Base-by-base conservation (phyloP, 805 yeast genomes). In the Sugiyamaella mastotermitis region DNA sequence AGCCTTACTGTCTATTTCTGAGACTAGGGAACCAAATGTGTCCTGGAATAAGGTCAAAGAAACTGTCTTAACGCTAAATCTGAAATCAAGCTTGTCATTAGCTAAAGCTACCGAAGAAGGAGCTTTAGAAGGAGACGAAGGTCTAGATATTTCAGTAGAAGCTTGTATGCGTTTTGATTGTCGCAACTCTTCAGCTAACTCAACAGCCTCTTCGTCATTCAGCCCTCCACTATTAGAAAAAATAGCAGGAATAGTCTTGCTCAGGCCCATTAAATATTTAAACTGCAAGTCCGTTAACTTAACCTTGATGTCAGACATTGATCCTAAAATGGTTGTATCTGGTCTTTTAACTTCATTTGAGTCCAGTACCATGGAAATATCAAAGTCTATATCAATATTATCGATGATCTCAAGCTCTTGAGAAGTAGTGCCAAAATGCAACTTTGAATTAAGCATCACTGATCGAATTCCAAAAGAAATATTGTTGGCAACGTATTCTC, bases 211-310 rank as follows among this genome's bases (percentile, higher is more conserved):
- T 38, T 71, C 86, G 11, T 67, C 70, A 40, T 72, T 78, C 24
- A 80, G 64, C 19, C 68, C 69, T 5, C 71, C 74, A 5, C 62
- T 52, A 11, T 66, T 59, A 2, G 62, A 62, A 37, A 83, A 71
- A 0, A 80, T 80, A 14, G 67, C 58, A 0, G 80, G 66, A 1
- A 86, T 56, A 5, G 77, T 68, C 32, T 71, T 74, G 2, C 72
- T 61, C 34, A 86, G 61, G n/a, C 69, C 61, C 49, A 75, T 51
- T 31, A 86, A 51, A 47, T 74, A 78, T 11, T 66, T 61, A 21
- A 81, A 62, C 55, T 88, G 97, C 23, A 74, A 56, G 49, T 88
- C 95, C 0, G 94, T 82, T 41, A 86, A 57, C 20, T 71, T 66
- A 47, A 84, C 65, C 31, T 76, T 73, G 10, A 81, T 66, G 7